Percentiles rank a stretch among this genome's conserved stretches.
These are phyloP conservation scores for Suhomyces choctaworum DNA, from an alignment of 1,139 yeast species.

Conservation along the genomic window DNA sequence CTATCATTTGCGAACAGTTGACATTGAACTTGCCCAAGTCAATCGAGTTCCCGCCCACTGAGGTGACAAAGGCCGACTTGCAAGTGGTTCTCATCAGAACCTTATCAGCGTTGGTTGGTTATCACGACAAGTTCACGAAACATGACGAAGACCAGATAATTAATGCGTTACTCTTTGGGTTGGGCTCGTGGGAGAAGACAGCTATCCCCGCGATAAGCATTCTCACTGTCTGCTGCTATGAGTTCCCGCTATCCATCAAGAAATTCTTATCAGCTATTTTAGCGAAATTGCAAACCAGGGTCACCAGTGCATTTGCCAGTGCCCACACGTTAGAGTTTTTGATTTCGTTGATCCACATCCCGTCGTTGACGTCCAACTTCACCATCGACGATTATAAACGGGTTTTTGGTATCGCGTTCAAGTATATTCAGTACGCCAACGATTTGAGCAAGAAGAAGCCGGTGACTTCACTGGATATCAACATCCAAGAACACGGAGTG, in stretches of 20 bases:
- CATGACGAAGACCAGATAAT: conserved; percentile 71
- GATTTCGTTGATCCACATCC: conserved; percentile 63
- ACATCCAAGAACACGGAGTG: conserved; percentile 36
- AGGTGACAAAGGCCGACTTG: conserved; percentile 56
- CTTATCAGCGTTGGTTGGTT: conserved; percentile 67
- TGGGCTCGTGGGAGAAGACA: conserved; percentile 76
- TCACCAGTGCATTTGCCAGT: conserved; percentile 67
- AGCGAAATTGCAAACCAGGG: conserved; percentile 68
- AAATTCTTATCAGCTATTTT: conserved; percentile 66
- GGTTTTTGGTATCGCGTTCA: conserved; percentile 81
- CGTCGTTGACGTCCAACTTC: conserved; percentile 67
- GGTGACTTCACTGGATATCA: conserved; percentile 15
- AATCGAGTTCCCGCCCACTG: conserved; percentile 44
- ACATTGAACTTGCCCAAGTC: conserved; percentile 48
- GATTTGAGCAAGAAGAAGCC: conserved; percentile 41
- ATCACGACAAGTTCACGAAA: conserved; percentile 57
- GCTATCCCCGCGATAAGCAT: conserved; percentile 79
- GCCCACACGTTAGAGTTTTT: conserved; percentile 79
- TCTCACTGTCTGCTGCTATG: conserved; percentile 76
- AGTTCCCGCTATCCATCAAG: conserved; percentile 71
- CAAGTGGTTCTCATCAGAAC: conserved; percentile 68
- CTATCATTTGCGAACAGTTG: conserved; percentile 61
- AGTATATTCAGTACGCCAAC: conserved; percentile 70
- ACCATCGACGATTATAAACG: conserved; percentile 76
- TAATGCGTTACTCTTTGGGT: conserved; percentile 60